These are phyloP conservation scores for Talaromyces amestolkiae DNA, from an alignment of 2,329 filamentous ascomycete genomes.

Conservation along the genomic window DNA sequence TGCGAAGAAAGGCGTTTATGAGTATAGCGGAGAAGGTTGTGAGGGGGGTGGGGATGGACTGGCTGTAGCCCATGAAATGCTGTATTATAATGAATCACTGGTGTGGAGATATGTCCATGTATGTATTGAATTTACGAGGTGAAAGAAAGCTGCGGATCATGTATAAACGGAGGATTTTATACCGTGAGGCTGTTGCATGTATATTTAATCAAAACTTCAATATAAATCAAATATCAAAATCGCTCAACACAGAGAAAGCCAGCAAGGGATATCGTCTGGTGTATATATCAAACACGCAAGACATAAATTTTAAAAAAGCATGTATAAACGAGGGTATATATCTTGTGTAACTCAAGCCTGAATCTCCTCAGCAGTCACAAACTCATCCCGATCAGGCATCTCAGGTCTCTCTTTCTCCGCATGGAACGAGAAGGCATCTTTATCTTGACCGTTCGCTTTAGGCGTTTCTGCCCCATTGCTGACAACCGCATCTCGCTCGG, in stretches of 20 bases:
- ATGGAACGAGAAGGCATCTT: neutral
- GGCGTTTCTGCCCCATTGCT: neutral
- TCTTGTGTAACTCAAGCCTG: neutral
- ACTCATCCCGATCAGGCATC: constrained; percentile 31
- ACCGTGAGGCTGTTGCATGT: neutral
- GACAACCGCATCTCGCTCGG: neutral
- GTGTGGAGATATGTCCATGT: neutral
- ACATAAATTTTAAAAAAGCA: neutral
- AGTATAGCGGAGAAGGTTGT: constrained; percentile 61
- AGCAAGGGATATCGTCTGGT: neutral
- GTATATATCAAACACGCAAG: neutral
- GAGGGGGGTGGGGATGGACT: constrained; percentile 43
- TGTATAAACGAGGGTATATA: neutral
- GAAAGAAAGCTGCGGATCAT: neutral
- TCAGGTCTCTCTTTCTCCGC: constrained; percentile 22
- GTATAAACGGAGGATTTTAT: neutral
- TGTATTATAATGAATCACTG: neutral
- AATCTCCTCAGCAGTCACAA: constrained; percentile 30
- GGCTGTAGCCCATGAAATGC: constrained; percentile 26
- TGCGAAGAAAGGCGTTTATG: constrained; percentile 69
- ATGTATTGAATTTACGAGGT: neutral
- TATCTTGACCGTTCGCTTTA: neutral
- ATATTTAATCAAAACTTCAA: neutral
- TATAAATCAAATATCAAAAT: neutral
- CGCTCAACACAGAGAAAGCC: neutral